Evolutionary conservation across 345 rosid species (phyloP).

Genomic region (Hypericum perforatum): DNA sequence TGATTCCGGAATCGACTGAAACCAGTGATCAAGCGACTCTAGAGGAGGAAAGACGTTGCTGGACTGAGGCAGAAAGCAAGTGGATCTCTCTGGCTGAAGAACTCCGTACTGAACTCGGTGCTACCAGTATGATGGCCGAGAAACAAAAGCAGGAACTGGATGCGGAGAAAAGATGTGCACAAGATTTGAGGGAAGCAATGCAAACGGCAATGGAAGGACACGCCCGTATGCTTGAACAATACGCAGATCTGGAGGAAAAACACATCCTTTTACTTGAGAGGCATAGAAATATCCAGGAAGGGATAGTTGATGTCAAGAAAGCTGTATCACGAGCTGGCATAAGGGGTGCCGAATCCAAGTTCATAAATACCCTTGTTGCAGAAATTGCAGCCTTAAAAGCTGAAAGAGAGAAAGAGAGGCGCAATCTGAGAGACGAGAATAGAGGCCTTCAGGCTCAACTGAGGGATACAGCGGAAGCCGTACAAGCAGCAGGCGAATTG

Average conservation of each 20-base stretch:
- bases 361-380: conserved; percentile 84
- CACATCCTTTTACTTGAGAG: conserved; percentile 88
- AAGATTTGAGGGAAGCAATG: conserved; percentile 88
- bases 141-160: conserved; percentile 64
- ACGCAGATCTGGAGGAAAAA: conserved; percentile 90
- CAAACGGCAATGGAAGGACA: conserved; percentile 95
- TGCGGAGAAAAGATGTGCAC: conserved; percentile 69
- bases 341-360: conserved; percentile 83
- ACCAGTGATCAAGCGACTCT: conserved; percentile 47
- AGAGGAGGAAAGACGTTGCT: conserved; percentile 48
- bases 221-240: conserved; percentile 92
- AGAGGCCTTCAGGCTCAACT: conserved; percentile 79
- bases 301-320: conserved; percentile 85
- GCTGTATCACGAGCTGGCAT: conserved; percentile 92
- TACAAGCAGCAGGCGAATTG: conserved; percentile 92
- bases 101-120: conserved; percentile 65
- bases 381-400: conserved; percentile 82
- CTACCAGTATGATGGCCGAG: conserved; percentile 44
- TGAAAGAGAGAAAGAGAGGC: conserved; percentile 77
- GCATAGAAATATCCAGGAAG: conserved; percentile 81
- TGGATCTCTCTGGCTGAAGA: conserved; percentile 93
- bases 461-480: conserved; percentile 96
- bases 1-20: conserved; percentile 50
- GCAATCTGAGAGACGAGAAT: conserved; percentile 76
- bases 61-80: conserved; percentile 82